These are phyloP conservation scores for Hortaea werneckii DNA, from an alignment of 2,329 filamentous ascomycete genomes.

Conservation along the genomic window DNA sequence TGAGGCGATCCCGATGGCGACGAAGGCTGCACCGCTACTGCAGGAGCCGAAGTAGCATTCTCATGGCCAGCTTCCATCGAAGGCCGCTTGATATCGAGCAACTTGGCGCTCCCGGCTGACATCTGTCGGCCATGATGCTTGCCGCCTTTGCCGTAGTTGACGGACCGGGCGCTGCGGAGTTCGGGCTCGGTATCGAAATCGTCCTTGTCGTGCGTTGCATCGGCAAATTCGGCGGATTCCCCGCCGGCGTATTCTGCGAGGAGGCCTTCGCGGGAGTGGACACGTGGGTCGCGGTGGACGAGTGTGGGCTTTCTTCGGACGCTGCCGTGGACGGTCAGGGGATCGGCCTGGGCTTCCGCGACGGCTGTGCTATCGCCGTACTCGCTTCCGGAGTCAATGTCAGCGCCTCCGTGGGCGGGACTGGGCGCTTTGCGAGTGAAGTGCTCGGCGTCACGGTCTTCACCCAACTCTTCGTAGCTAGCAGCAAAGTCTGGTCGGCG, in stretches of 20 bases:
- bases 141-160: constrained; percentile 46
- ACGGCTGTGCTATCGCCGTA: constrained; percentile 9
- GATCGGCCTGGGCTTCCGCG: constrained; percentile 5
- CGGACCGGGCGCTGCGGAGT: constrained; percentile 58
- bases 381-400: constrained; percentile 33
- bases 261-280: constrained; percentile 53
- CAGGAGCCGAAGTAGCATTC: not conserved
- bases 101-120: constrained; percentile 66
- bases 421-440: constrained; percentile 32
- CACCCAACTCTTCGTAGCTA: constrained; percentile 55
- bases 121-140: constrained; percentile 59
- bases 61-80: not conserved
- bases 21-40: too few species aligned
- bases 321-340: constrained; percentile 33
- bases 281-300: constrained; percentile 47
- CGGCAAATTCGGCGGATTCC: constrained; percentile 14
- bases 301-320: constrained; percentile 52
- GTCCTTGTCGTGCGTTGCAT: constrained; percentile 17
- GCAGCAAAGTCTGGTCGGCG: constrained; percentile 44
- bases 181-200: constrained; percentile 15
- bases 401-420: constrained; percentile 29
- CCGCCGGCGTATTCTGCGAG: constrained; percentile 40
- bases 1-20: too few species aligned
- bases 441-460: constrained; percentile 60
- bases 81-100: constrained; percentile 44